Evolutionary conservation across 192 early-diverging fungal genomes (phyloP), one percentile per base, ranked within the genome.

Genomic region (Coemansia sp.): DNA sequence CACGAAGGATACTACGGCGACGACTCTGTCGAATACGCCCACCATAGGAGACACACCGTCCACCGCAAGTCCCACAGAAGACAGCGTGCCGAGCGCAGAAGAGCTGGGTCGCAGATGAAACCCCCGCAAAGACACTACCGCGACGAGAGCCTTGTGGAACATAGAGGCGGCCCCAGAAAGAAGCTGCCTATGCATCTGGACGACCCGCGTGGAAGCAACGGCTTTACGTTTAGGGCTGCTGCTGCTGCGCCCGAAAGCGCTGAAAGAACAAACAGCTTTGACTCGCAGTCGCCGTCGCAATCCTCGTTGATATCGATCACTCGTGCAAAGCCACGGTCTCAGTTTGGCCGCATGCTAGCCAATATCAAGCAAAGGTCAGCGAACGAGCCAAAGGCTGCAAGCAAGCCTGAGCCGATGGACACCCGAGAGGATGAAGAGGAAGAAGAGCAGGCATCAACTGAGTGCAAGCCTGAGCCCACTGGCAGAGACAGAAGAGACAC

Each of bases 331-430:
- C 80, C 74, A 5, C 63, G 80, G 42, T 82, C 80, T 16, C 80
- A 82, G 42, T 74, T 82, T 63, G 80, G 80, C 7, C 74, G 80
- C 26, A 74, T 82, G 26, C 45, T 82, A 48, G 80, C 74, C 9
- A 82, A 74, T 39, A 76, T 77, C 21, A 82, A 70, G 63, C 70
- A 70, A 5, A 55, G 68, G n/a, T 19, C 68, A 0, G 22, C 18
- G 1, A 54, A 54, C 12, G 48, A 42, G 13, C 11, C 64, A 4
- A 12, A 47, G 37, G 62, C 69, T 7, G 47, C 32, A n/a, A 55
- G 43, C 16, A 32, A 43, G 32, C 39, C 65, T 41, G 61, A 55
- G 43, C 41, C n/a, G 32, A 48, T 15, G 51, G 57, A 26, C 26
- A 36, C 22, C 1, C 40, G 32, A 8, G 39, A 12, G n/a, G 45